Conservation (phyloP, 306 rosid species). For the Vigna unguiculata region DNA sequence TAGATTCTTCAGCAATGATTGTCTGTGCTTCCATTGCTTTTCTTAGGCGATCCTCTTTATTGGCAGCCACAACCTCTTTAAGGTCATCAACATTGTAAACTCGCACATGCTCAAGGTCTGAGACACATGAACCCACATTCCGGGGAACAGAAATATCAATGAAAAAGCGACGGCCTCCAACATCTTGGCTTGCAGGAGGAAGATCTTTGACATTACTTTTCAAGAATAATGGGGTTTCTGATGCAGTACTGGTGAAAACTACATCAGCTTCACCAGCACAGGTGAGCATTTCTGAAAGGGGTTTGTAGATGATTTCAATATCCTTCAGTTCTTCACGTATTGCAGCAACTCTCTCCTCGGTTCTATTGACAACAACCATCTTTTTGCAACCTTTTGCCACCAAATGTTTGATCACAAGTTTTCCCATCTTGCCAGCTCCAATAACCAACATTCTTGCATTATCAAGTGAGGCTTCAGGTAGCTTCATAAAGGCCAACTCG, state of each 20-base stretch:
- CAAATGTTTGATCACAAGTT: constrained; percentile 96
- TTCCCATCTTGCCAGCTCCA: constrained; percentile 99
- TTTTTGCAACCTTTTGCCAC: constrained; percentile 87
- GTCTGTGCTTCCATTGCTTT: constrained; percentile 98
- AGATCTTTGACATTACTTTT: constrained; percentile 75
- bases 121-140: constrained; percentile 87
- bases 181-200: constrained; percentile 69
- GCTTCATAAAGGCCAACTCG: constrained; percentile 91
- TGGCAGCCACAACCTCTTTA: constrained; percentile 98
- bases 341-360: constrained; percentile 85
- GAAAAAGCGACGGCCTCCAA: constrained; percentile 77
- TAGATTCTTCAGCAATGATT: constrained; percentile 87
- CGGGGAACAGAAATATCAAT: constrained; percentile 95
- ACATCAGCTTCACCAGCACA: constrained; percentile 85
- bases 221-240: constrained; percentile 84
- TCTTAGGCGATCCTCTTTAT: constrained; percentile 89
- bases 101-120: constrained; percentile 63
- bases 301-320: constrained; percentile 81
- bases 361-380: constrained; percentile 92
- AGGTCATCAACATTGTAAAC: constrained; percentile 96
- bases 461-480: constrained; percentile 74
- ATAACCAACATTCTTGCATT: constrained; percentile 79
- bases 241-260: constrained; percentile 79
- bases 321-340: constrained; percentile 75
- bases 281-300: constrained; percentile 83